phyloP scores from a whole-genome alignment of 2,329 filamentous ascomycete species.

The Cadophora malorum region DNA sequence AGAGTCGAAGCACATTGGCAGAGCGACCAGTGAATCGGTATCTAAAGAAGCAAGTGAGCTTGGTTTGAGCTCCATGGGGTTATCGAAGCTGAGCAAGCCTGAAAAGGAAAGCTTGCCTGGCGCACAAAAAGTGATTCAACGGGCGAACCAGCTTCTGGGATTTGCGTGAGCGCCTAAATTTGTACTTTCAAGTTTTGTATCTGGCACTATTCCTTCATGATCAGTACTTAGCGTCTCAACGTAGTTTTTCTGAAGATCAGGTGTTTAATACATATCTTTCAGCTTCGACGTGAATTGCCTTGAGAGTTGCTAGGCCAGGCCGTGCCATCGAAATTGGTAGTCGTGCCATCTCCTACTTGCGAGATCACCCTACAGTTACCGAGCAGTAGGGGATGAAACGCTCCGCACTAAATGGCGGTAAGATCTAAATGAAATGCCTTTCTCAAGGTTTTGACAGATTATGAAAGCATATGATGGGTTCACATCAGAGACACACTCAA shows the following conservation, averaged over 20 bases:
- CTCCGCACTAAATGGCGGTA: too few species aligned
- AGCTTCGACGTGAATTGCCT: too few species aligned
- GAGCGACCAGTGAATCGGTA: slow-evolving; percentile 45
- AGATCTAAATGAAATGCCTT: too few species aligned
- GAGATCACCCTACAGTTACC: too few species aligned
- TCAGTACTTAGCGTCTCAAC: neutral
- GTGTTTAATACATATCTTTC: too few species aligned
- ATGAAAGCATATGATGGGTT: too few species aligned
- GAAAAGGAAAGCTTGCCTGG: slow-evolving; percentile 17
- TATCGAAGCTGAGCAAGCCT: slow-evolving; percentile 47
- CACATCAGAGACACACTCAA: too few species aligned
- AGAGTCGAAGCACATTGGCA: slow-evolving; percentile 60
- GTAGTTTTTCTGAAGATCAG: neutral
- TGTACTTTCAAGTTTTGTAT: neutral
- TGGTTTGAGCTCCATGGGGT: slow-evolving; percentile 63
- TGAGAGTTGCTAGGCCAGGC: too few species aligned
- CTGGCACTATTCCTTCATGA: neutral
- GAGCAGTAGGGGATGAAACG: too few species aligned
- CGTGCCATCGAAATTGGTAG: too few species aligned
- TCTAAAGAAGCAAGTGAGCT: slow-evolving; percentile 54
- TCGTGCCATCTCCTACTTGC: too few species aligned
- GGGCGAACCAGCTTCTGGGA: slow-evolving; percentile 22
- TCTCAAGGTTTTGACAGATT: too few species aligned
- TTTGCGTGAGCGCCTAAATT: slow-evolving; percentile 4
- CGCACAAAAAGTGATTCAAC: slow-evolving; percentile 19